These are phyloP conservation scores for Monilinia fructigena DNA, from an alignment of 2,329 filamentous ascomycete species.

Conservation along the genomic window DNA sequence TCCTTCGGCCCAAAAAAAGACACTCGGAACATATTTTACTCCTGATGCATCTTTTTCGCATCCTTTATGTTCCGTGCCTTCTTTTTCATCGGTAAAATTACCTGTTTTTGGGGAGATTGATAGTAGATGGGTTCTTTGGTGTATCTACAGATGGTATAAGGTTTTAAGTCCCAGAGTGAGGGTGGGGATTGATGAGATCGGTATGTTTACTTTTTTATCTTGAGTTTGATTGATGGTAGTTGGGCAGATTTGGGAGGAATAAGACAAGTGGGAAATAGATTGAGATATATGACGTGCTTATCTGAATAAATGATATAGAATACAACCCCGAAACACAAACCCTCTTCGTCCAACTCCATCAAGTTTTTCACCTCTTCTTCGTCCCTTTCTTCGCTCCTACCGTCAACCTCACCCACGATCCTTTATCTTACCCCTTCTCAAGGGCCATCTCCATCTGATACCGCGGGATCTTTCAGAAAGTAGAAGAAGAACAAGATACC, in stretches of 20 bases:
- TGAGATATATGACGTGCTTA: neutral
- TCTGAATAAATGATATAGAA: conserved; percentile 42
- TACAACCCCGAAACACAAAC: conserved; percentile 64
- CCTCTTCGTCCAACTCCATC: conserved; percentile 73
- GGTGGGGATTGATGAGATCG: conserved; percentile 60
- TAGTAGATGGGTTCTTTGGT: conserved; percentile 64
- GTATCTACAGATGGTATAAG: conserved; percentile 81
- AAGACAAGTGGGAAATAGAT: too few relatives aligned
- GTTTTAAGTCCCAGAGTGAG: conserved; percentile 74
- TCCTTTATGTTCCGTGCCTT: conserved; percentile 70
- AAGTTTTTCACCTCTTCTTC: conserved; percentile 75
- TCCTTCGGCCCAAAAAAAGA: conserved; percentile 61
- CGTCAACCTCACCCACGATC: conserved; percentile 67
- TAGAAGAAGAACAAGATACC: conserved; percentile 52
- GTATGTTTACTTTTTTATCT: conserved; percentile 40
- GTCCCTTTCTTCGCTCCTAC: conserved; percentile 71
- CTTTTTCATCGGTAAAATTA: conserved; percentile 46
- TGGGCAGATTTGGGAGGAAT: neutral
- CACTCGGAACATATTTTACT: conserved; percentile 72
- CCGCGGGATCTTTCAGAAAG: neutral
- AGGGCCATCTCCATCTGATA: neutral
- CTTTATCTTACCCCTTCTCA: conserved; percentile 56
- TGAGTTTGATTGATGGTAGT: neutral
- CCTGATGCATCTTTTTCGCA: conserved; percentile 72
- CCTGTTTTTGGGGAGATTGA: conserved; percentile 49